Evolutionary conservation across 2,329 filamentous ascomycete species (phyloP).

Genomic region (Aciculosporium take): DNA sequence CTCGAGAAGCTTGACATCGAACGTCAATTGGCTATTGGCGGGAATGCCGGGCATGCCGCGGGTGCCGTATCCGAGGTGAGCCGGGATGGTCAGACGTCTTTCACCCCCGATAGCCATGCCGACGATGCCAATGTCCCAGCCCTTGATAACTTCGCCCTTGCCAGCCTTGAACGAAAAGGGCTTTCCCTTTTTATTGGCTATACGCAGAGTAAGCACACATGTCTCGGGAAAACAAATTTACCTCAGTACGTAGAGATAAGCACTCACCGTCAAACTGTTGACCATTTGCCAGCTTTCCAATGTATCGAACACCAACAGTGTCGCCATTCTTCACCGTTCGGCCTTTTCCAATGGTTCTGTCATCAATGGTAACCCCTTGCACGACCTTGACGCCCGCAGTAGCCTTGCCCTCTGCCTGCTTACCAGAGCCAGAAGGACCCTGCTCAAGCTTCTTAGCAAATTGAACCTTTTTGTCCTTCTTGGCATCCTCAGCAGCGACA

Average conservation of each 20-base stretch:
- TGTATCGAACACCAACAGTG: slow-evolving; percentile 88
- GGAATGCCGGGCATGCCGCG: slow-evolving; percentile 74
- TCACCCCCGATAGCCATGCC: slow-evolving; percentile 93
- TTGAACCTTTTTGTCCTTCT: slow-evolving; percentile 83
- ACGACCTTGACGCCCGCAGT: slow-evolving; percentile 61
- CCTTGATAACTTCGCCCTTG: slow-evolving; percentile 92
- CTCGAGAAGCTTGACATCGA: slow-evolving; percentile 77
- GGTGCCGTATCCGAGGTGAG: slow-evolving; percentile 79
- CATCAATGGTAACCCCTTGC: slow-evolving; percentile 82
- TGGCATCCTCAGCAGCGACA: slow-evolving; percentile 43
- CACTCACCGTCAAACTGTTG: slow-evolving; percentile 85
- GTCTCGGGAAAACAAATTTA: background rate
- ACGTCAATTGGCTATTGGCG: slow-evolving; percentile 77
- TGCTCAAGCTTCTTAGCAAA: slow-evolving; percentile 99
- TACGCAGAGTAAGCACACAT: background rate
- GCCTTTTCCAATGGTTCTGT: slow-evolving; percentile 83
- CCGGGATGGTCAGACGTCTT: slow-evolving; percentile 79
- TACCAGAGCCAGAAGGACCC: slow-evolving; percentile 66
- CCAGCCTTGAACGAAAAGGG: slow-evolving; percentile 95
- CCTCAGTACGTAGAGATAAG: background rate
- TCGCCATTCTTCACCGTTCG: slow-evolving; percentile 80
- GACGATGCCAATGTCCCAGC: slow-evolving; percentile 87
- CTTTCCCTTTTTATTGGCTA: slow-evolving; percentile 97
- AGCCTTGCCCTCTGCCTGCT: slow-evolving; percentile 25
- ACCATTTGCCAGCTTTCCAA: slow-evolving; percentile 88